Evolutionary conservation across 1,284 basidiomycete genomes (phyloP).

Genomic region (Marasmius oreades): DNA sequence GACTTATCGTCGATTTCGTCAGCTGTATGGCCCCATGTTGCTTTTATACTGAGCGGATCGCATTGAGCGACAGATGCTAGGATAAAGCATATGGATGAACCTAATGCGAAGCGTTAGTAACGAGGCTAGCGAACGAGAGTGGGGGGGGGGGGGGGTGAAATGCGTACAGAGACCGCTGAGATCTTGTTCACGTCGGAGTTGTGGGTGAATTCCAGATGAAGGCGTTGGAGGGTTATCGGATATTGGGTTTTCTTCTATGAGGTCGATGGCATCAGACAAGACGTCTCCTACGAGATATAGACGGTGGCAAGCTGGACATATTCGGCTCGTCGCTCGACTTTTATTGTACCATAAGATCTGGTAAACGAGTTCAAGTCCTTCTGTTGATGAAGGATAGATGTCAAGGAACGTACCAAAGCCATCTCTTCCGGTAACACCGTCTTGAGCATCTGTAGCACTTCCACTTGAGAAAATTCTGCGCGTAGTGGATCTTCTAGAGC

Average conservation of each 20-base stretch:
- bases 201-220: conserved; percentile 28
- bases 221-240: conserved; percentile 17
- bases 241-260: conserved; percentile 22
- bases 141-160: conserved; percentile 4
- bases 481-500: conserved; percentile 59
- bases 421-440: conserved; percentile 67
- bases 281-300: conserved; percentile 66
- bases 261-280: conserved; percentile 45
- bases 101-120: conserved; percentile 30
- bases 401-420: conserved; percentile 48
- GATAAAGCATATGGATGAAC: conserved; percentile 73
- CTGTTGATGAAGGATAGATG: conserved; percentile 4
- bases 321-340: conserved; percentile 58
- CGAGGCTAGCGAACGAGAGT: neutral
- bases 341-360: conserved; percentile 85
- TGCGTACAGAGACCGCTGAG: conserved; percentile 74
- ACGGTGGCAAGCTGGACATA: conserved; percentile 74
- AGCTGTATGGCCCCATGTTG: conserved; percentile 64
- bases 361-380: neutral
- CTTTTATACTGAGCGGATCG: conserved; percentile 56
- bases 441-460: conserved; percentile 66
- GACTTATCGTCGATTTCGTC: conserved; percentile 65
- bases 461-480: conserved; percentile 69
- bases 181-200: conserved; percentile 56
- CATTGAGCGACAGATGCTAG: conserved; percentile 56